Evolutionary conservation across 495 filamentous ascomycete genomes (phyloP), one percentile per base, ranked within the genome.

Genomic region (Hypoxylon lienhwacheense): DNA sequence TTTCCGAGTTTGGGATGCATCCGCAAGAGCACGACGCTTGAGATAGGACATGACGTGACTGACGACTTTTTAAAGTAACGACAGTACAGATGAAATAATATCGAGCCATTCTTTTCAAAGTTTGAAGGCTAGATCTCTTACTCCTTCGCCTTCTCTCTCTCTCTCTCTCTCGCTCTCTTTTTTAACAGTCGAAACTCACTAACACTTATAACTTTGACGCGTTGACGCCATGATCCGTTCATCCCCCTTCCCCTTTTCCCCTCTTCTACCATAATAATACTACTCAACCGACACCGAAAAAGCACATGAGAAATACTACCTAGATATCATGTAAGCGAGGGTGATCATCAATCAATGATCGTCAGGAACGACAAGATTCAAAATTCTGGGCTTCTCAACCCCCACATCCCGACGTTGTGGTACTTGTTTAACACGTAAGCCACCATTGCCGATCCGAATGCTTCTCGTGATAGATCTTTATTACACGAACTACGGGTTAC

Each of bases 281-380:
- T 20, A 11, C 10, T 29, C 29, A 42, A 7, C 17, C 24, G n/a
- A 16, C 12, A 16, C 29, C 5, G 22, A 15, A 24, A 11, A 10
- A 8, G 36, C 14, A 29, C 35, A 14, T 43, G 16, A 28, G 39
- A 37, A 29, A 20, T 28, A 14, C 22, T n/a, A n/a, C n/a, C n/a
- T n/a, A n/a, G 14, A 42, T 24, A 19, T 12, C 42, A 36, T 19
- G 17, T 19, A 42, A 31, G 31, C 29, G 31, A 40, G 20, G 10
- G n/a, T 25, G 51, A 56, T 51, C 35, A 40, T 42, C 33, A 32
- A 49, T 48, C 14, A 47, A 53, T 35, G 59, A 63, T 63, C 59
- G 53, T 49, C 59, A 63, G 59, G 59, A 3, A 63, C 59, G 5
- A 20, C 7, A 36, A 58, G 50, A 53, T 44, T 51, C 24, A 26